Evolutionary conservation across 2,329 filamentous ascomycete genomes (phyloP).

Genomic region (Ceratocystis cacaofunesta): DNA sequence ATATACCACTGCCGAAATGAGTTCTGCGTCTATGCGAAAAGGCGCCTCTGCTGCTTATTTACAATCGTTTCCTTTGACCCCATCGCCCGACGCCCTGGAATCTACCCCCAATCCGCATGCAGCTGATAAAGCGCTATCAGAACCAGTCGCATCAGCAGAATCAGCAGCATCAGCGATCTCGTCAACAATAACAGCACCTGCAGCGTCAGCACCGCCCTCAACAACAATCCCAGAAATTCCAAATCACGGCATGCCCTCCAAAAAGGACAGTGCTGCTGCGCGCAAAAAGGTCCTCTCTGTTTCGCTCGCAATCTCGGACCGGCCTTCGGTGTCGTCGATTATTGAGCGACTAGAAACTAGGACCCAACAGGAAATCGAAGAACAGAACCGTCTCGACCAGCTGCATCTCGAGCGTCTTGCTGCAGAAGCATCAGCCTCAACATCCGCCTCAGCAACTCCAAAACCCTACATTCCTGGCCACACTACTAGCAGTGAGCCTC

Average conservation of each 20-base stretch:
- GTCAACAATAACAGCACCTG: neutral
- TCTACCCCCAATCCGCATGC: neutral
- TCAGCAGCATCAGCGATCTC: neutral
- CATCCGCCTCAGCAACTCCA: neutral
- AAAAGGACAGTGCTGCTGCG: neutral
- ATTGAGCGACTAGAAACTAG: slow-evolving; percentile 12
- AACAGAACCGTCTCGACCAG: slow-evolving; percentile 10
- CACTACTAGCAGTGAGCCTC: too few species aligned
- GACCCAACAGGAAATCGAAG: slow-evolving; percentile 15
- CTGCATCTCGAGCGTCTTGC: slow-evolving; percentile 8
- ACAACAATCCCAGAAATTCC: neutral
- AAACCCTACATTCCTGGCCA: neutral
- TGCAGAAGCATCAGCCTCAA: neutral
- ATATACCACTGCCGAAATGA: neutral
- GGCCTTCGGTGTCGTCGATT: slow-evolving; percentile 11
- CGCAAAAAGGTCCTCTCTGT: slow-evolving; percentile 15
- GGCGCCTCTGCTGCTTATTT: neutral
- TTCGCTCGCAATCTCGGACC: slow-evolving; percentile 10
- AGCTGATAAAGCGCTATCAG: neutral
- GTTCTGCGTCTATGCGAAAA: neutral
- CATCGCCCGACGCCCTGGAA: slow-evolving; percentile 9
- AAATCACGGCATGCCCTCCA: neutral
- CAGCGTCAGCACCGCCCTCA: neutral
- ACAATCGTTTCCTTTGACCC: slow-evolving; percentile 13
- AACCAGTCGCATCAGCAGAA: neutral